phyloP scores from a whole-genome alignment of 2,329 filamentous ascomycete species.

The Tolypocladium amazonense region DNA sequence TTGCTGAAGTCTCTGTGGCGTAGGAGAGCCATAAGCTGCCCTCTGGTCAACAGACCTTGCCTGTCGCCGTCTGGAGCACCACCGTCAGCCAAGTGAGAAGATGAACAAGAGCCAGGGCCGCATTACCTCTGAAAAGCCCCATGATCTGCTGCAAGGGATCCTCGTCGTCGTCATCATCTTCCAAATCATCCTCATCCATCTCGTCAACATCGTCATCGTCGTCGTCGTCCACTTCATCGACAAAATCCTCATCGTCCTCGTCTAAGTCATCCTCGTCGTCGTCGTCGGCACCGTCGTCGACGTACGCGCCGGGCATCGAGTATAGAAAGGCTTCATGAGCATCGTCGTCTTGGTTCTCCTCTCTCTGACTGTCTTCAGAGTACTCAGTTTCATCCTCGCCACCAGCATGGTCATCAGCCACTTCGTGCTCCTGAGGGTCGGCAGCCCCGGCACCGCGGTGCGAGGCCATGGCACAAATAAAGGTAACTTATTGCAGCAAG shows the following conservation, averaged over 20 bases:
- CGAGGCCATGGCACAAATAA: background rate
- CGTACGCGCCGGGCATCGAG: conserved; percentile 1
- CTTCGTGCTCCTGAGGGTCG: background rate
- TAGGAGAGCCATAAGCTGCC: conserved; percentile 29
- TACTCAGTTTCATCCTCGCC: background rate
- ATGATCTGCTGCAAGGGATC: conserved; percentile 24
- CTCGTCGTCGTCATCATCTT: conserved; percentile 11
- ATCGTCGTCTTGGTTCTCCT: background rate
- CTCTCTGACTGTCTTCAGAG: background rate
- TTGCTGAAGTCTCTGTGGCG: conserved; percentile 26
- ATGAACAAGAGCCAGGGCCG: background rate
- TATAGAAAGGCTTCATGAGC: background rate
- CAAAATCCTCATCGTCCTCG: conserved; percentile 9
- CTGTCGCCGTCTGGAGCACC: conserved; percentile 11
- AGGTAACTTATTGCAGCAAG: background rate
- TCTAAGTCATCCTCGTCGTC: conserved; percentile 13
- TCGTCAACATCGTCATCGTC: conserved; percentile 13
- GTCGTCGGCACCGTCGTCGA: conserved; percentile 11
- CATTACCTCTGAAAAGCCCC: conserved; percentile 18
- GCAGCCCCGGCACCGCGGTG: background rate
- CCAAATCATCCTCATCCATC: background rate
- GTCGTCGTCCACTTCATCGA: background rate
- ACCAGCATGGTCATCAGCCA: background rate
- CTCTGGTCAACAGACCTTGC: conserved; percentile 19
- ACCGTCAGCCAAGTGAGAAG: background rate